phyloP scores from a whole-genome alignment of 352 stramenopile genomes.

The Saprolegnia diclina region DNA sequence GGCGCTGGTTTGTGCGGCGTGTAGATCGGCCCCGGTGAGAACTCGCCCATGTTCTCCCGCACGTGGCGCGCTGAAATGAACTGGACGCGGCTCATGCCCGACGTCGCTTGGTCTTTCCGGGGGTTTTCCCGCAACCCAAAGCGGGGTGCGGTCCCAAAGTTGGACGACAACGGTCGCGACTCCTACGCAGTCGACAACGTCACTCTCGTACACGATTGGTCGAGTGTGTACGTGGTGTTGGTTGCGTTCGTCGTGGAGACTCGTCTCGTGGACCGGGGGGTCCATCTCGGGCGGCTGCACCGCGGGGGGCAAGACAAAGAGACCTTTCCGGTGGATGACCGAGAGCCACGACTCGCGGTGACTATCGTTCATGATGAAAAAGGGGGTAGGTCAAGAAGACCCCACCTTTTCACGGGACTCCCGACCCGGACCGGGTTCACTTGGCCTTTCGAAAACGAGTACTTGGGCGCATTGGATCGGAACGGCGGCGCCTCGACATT shows the following conservation, averaged over 20 bases:
- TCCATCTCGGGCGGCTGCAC: conserved; percentile 19
- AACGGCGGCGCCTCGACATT: conserved; percentile 61
- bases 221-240: conserved; percentile 11
- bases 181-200: neutral
- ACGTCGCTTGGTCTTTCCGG: conserved; percentile 33
- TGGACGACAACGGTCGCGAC: conserved; percentile 9
- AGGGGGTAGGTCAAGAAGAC: neutral
- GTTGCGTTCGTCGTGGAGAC: conserved; percentile 9
- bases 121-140: conserved; percentile 51
- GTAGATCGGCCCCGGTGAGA: conserved; percentile 80
- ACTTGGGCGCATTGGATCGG: conserved; percentile 44
- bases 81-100: conserved; percentile 53
- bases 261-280: conserved; percentile 28
- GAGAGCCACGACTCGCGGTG: conserved; percentile 71
- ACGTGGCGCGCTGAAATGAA: conserved; percentile 70
- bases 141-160: conserved; percentile 67
- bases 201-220: no score
- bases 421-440: conserved; percentile 50
- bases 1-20: conserved; percentile 61
- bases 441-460: conserved; percentile 58
- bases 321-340: conserved; percentile 76
- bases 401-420: conserved; percentile 44
- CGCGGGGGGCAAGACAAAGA: conserved; percentile 31
- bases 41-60: conserved; percentile 82
- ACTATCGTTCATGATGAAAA: conserved; percentile 1